phyloP scores from a whole-genome alignment of 2,329 filamentous ascomycete genomes.

The Paraconiothyrium sp. region DNA sequence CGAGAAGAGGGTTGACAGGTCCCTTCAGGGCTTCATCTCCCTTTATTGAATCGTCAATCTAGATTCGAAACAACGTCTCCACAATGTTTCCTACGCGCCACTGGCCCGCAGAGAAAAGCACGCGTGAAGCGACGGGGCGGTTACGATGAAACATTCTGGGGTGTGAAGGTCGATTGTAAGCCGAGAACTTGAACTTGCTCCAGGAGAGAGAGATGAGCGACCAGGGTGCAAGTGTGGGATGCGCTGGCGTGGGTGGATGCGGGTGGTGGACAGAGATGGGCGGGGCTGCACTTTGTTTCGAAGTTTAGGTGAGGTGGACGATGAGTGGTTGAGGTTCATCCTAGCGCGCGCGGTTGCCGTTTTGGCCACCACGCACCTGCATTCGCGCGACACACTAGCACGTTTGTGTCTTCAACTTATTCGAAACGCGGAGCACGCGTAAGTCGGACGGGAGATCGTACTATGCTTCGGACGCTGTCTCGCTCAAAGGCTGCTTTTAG shows the following conservation, averaged over 20 bases:
- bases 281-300: conserved; percentile 6
- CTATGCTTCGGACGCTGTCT: not conserved
- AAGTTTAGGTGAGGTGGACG: conserved; percentile 1
- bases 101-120: not conserved
- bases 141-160: conserved; percentile 1
- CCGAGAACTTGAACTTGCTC: not conserved
- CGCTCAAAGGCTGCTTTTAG: not conserved
- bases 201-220: not conserved
- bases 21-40: not conserved
- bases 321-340: conserved; percentile 5
- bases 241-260: conserved; percentile 5
- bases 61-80: conserved; percentile 5
- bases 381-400: conserved; percentile 2
- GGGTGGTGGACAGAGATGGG: conserved; percentile 8
- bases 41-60: not conserved
- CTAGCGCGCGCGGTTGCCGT: conserved; percentile 15
- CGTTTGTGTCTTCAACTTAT: not conserved
- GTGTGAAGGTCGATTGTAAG: conserved; percentile 4
- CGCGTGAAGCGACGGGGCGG: conserved; percentile 12
- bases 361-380: conserved; percentile 11
- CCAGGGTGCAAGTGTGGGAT: conserved; percentile 3
- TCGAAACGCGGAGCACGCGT: not conserved
- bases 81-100: conserved; percentile 6
- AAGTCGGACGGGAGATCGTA: not conserved
- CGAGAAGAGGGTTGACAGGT: not conserved